phyloP scores from a whole-genome alignment of 345 rosid genomes.

The Linum usitatissimum region DNA sequence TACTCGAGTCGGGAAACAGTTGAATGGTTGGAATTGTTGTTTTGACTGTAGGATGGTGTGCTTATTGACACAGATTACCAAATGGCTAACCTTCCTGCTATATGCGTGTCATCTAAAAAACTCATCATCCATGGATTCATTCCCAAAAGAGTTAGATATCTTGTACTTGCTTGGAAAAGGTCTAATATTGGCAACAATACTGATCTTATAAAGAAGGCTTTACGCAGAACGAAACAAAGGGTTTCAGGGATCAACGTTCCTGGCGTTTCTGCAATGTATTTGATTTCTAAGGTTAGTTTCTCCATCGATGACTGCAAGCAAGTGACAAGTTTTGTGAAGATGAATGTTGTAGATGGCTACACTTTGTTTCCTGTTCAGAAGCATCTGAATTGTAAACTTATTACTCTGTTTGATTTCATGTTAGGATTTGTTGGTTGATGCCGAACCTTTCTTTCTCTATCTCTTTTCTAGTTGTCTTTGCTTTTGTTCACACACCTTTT shows the following conservation, averaged over 20 bases:
- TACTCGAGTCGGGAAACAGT: not conserved
- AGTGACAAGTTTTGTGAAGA: not conserved
- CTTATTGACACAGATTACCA: not conserved
- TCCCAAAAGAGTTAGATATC: not conserved
- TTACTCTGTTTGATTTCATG: too few relatives aligned
- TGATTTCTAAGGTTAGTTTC: not conserved
- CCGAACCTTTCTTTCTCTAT: too few relatives aligned
- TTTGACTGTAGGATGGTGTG: not conserved
- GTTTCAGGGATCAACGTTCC: not conserved
- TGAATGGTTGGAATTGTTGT: not conserved
- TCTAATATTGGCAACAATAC: not conserved
- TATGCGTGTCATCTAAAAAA: not conserved
- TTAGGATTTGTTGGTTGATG: too few relatives aligned
- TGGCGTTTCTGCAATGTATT: not conserved
- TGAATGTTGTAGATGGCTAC: not conserved
- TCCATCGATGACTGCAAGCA: not conserved
- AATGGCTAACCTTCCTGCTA: not conserved
- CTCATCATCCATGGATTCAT: not conserved
- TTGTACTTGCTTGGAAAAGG: too few relatives aligned
- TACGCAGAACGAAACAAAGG: not conserved
- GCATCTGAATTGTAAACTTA: too few relatives aligned
- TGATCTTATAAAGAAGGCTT: not conserved
- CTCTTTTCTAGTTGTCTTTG: too few relatives aligned
- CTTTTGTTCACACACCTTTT: too few relatives aligned
- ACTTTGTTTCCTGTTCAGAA: not conserved